Base-by-base conservation (phyloP, 2,329 filamentous ascomycete species). In the Tolypocladium endophyticum region DNA sequence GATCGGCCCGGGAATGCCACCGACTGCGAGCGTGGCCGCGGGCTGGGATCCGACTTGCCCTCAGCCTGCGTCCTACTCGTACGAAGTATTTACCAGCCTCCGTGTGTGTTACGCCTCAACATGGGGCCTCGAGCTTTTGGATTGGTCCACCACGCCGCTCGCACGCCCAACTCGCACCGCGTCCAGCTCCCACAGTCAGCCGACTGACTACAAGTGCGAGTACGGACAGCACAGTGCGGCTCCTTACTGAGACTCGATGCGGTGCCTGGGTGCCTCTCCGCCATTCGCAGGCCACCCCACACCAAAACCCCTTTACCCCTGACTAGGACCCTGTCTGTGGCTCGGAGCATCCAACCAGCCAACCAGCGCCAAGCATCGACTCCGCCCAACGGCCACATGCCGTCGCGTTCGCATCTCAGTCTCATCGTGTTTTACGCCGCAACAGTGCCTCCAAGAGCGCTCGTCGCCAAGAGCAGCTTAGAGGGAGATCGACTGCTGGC, bases 261-360 rank as follows among this genome's bases (percentile, higher is more conserved):
- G 9, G 35, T 41, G 18, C 54, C 30, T 56, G 28, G 9, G 35
- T 41, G 18, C 54, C 30, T 56, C 54, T 56, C 35, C 55, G 38
- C 39, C 52, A 55, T 54, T 38, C 38, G 52, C 58, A 38, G 39
- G 36, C 38, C 53, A 45, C 58, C 58, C 57, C 62, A 47, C 56
- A 43, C 36, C 58, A 57, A 43, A 33, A 58, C 45, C 58, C 60
- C 57, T 58, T 60, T 54, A 61, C 64, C 64, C 64, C 64, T 60
- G 62, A 64, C 64, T 57, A 57, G 62, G 63, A 60, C 60, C 62
- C 62, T 59, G 61, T 59, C 52, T 41, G 50, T 55, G 47, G 55
- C 59, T 57, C 55, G 59, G 56, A 55, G 56, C 50, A 25, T 56
- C 39, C 55, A 55, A 43, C 20, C 50, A 8, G 59, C 61, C 58